Base-by-base conservation (phyloP, 2,329 filamentous ascomycete species). In the Alternaria hordeiaustralica region DNA sequence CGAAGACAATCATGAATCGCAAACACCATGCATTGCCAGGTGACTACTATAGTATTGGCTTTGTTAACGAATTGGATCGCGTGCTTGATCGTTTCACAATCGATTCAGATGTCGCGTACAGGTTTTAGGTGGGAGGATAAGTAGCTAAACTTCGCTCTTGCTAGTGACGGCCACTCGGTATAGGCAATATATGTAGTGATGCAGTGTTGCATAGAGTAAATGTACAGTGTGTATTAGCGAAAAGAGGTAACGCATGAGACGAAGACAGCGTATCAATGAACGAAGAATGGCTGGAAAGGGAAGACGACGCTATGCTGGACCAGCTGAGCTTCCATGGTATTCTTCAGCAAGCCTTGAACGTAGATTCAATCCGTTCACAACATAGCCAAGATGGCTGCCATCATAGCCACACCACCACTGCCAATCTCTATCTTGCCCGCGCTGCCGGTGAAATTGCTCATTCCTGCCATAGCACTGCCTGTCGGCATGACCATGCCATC, bases 391-490 rank as follows among this genome's bases (percentile, higher is more conserved):
- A 65, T 67, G 18, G 69, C 63, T 6, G 65, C 33, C 11, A 70
- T 25, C 61, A 64, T 63, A 2, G 63, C 68, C 11, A 53, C 53
- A 12, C 67, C 59, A 13, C 55, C 23, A 6, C 44, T 41, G 15
- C 36, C 54, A n/a, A 59, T 53, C 21, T 69, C 68, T 8, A 45
- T 43, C 21, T 28, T 41, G 7, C 53, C 6, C 7, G 67, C 70
- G 2, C 50, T 54, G 2, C 65, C 65, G 1, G 61, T 66, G 44
- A 68, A 25, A 6, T 53, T 67, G 54, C 57, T 61, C 68, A 71
- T 69, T 2, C 58, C 64, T 65, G 54, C 83, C 82, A 69, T 66
- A 25, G 63, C 64, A 58, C 30, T 64, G 1, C 64, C 63, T 11
- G 50, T 58, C 4, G 49, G 36, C 41, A 57, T 58, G 18, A 53